Evolutionary conservation across 176 grass and related monocot species (phyloP).

Genomic region (Phragmites australis): DNA sequence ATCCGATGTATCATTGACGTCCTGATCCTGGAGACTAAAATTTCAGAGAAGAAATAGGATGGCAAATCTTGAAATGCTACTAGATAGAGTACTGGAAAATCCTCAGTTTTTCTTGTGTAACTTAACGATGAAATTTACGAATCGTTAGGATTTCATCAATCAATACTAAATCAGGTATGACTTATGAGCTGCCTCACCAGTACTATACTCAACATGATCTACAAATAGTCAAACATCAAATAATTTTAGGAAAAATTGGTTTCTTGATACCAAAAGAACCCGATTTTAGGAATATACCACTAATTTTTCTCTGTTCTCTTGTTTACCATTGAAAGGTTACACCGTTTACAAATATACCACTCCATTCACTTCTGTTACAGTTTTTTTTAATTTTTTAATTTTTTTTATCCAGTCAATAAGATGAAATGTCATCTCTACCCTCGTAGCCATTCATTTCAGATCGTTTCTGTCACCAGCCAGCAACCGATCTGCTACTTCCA

Average conservation of each 20-base stretch:
- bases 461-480: too few relatives aligned
- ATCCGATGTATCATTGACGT: background rate
- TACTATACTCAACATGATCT: background rate
- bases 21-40: background rate
- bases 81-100: background rate
- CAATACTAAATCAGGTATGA: constrained; percentile 12
- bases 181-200: background rate
- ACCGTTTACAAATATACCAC: background rate
- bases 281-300: background rate
- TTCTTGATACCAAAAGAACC: background rate
- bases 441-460: too few relatives aligned
- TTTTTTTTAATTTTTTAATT: too few relatives aligned
- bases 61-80: background rate
- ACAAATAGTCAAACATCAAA: constrained; percentile 17
- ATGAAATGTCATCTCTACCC: too few relatives aligned
- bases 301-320: background rate
- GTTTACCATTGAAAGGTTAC: background rate
- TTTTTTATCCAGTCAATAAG: too few relatives aligned
- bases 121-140: background rate
- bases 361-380: background rate
- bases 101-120: background rate
- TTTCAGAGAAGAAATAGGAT: background rate
- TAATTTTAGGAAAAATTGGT: background rate
- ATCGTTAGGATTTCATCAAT: background rate
- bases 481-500: too few relatives aligned